phyloP scores from a whole-genome alignment of 176 grass and related monocot genomes.

The Bolboschoenus planiculmis region DNA sequence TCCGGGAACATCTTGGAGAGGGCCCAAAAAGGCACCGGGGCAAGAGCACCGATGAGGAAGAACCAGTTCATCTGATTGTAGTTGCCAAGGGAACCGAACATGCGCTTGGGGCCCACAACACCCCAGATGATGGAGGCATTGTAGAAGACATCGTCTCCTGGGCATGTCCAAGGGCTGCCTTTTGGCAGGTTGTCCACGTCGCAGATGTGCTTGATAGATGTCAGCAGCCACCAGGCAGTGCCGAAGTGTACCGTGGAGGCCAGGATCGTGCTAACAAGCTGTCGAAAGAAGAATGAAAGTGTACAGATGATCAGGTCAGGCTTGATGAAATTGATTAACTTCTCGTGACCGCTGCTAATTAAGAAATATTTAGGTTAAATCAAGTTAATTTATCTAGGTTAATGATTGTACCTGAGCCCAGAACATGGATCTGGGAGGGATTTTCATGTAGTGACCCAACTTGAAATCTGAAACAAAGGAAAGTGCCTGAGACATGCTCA shows the following conservation, averaged over 20 bases:
- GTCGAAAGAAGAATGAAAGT: neutral
- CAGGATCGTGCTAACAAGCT: constrained; percentile 50
- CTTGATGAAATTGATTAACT: too few species aligned
- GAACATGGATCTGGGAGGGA: constrained; percentile 94
- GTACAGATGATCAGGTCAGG: neutral
- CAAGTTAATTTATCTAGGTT: neutral
- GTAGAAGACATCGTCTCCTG: constrained; percentile 68
- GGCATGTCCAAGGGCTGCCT: constrained; percentile 86
- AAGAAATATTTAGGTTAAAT: too few species aligned
- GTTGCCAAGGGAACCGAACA: constrained; percentile 53
- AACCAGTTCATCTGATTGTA: constrained; percentile 57
- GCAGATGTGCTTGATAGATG: constrained; percentile 44
- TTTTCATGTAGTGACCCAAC: constrained; percentile 99
- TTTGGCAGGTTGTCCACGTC: constrained; percentile 32
- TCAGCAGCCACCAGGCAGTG: constrained; percentile 84
- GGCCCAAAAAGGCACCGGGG: constrained; percentile 50
- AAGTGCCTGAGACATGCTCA: constrained; percentile 87
- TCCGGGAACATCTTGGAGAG: constrained; percentile 32
- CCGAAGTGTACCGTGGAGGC: constrained; percentile 57
- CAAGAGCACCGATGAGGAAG: constrained; percentile 57
- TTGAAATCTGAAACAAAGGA: constrained; percentile 85
- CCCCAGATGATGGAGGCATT: constrained; percentile 96
- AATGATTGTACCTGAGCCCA: constrained; percentile 56
- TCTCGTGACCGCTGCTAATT: too few species aligned
- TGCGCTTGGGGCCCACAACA: constrained; percentile 58